These are phyloP conservation scores for Citrus mangshanensis DNA, from an alignment of 345 rosid species.

Conservation along the genomic window DNA sequence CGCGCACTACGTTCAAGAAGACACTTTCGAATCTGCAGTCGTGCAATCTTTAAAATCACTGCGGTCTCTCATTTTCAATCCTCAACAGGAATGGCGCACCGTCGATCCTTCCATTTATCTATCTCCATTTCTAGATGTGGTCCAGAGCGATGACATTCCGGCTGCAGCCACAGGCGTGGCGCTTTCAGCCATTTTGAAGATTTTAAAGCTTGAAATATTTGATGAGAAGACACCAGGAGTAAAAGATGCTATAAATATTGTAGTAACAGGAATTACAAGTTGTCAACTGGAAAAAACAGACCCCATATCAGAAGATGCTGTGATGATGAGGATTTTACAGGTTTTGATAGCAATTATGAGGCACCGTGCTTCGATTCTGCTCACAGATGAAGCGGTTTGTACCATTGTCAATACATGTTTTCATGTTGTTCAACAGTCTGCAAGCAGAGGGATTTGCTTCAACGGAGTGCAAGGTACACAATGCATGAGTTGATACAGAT, in stretches of 20 bases:
- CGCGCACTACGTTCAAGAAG: slow-evolving; percentile 47
- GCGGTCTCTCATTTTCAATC: slow-evolving; percentile 79
- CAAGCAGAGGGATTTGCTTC: slow-evolving; percentile 76
- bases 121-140: slow-evolving; percentile 76
- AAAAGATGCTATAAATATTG: slow-evolving; percentile 54
- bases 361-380: slow-evolving; percentile 53
- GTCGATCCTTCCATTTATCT: slow-evolving; percentile 79
- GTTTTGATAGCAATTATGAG: slow-evolving; percentile 59
- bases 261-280: slow-evolving; percentile 58
- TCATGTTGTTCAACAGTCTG: slow-evolving; percentile 79
- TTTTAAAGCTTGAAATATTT: slow-evolving; percentile 60
- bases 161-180: slow-evolving; percentile 73
- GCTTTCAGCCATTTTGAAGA: slow-evolving; percentile 59
- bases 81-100: slow-evolving; percentile 80
- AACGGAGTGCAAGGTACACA: slow-evolving; percentile 65
- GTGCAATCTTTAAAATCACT: slow-evolving; percentile 74
- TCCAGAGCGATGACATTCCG: slow-evolving; percentile 74
- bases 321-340: slow-evolving; percentile 83
- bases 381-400: slow-evolving; percentile 72
- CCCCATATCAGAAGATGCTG: slow-evolving; percentile 56
- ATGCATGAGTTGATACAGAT: slow-evolving; percentile 87
- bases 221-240: slow-evolving; percentile 81
- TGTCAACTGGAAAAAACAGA: slow-evolving; percentile 86
- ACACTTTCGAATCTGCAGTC: slow-evolving; percentile 43
- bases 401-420: slow-evolving; percentile 86